Evolutionary conservation across 2,329 filamentous ascomycete species (phyloP).

Genomic region (Aspergillus sp.): DNA sequence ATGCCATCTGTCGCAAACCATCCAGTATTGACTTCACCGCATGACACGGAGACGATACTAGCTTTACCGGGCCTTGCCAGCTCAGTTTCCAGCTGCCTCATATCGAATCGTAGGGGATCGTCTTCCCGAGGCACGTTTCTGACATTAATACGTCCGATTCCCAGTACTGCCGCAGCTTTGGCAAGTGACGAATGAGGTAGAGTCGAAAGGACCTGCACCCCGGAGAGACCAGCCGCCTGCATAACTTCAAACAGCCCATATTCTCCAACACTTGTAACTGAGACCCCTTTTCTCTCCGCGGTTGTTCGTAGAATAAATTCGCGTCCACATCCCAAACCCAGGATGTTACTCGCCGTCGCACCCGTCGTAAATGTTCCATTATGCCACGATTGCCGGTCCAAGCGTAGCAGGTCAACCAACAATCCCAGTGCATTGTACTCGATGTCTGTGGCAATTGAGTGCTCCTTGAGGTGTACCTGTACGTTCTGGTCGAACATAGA

Average conservation of each 20-base stretch:
- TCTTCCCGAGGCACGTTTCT: constrained; percentile 46
- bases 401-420: constrained; percentile 58
- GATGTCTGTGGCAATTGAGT: constrained; percentile 68
- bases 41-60: constrained; percentile 74
- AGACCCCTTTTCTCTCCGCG: constrained; percentile 27
- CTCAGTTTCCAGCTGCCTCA: constrained; percentile 57
- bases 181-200: constrained; percentile 74
- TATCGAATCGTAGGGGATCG: constrained; percentile 63
- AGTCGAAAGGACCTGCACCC: constrained; percentile 72
- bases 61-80: constrained; percentile 50
- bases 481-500: constrained; percentile 76
- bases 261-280: constrained; percentile 53
- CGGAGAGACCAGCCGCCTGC: constrained; percentile 53
- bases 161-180: constrained; percentile 77
- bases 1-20: constrained; percentile 59
- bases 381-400: constrained; percentile 54
- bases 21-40: constrained; percentile 86
- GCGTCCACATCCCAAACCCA: constrained; percentile 63
- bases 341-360: constrained; percentile 58
- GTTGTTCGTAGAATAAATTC: constrained; percentile 49
- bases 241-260: constrained; percentile 64
- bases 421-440: constrained; percentile 67
- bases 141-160: constrained; percentile 65
- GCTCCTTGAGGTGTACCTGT: constrained; percentile 68
- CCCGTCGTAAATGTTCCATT: constrained; percentile 78